These are phyloP conservation scores for Erythrophleum fordii DNA, from an alignment of 306 rosid genomes.

Conservation along the genomic window DNA sequence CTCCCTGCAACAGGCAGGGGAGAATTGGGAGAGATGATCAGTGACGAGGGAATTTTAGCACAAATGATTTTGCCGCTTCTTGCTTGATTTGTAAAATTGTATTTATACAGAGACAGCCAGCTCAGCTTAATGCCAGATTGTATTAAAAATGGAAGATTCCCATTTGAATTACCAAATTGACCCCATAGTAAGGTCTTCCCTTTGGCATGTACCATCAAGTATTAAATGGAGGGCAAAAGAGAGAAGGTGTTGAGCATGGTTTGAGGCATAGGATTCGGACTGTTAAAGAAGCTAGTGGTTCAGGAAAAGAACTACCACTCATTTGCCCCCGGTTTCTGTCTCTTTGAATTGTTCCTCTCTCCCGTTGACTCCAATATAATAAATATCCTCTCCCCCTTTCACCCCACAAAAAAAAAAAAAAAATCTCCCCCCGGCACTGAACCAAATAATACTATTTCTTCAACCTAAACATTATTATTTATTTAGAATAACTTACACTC, in stretches of 20 bases:
- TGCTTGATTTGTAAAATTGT: neutral
- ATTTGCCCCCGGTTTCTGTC: neutral
- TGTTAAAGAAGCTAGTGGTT: neutral
- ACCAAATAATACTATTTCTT: too few relatives aligned
- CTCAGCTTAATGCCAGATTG: neutral
- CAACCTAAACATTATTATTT: too few relatives aligned
- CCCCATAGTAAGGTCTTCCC: neutral
- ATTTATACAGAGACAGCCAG: constrained; percentile 23
- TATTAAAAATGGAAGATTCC: neutral
- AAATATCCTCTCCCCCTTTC: neutral
- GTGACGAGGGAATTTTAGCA: neutral
- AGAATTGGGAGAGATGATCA: neutral
- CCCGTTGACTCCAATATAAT: neutral
- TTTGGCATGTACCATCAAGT: neutral
- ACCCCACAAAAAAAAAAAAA: too few relatives aligned
- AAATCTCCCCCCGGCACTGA: too few relatives aligned
- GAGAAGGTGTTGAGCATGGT: neutral
- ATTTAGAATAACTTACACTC: too few relatives aligned
- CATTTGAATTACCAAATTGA: neutral
- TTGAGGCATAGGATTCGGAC: neutral
- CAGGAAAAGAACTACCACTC: neutral
- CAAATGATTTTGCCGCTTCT: neutral
- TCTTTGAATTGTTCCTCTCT: neutral
- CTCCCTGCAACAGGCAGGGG: neutral
- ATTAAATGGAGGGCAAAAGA: neutral